These are phyloP conservation scores for Malassezia vespertilionis DNA, from an alignment of 1,284 basidiomycete genomes.

Conservation along the genomic window DNA sequence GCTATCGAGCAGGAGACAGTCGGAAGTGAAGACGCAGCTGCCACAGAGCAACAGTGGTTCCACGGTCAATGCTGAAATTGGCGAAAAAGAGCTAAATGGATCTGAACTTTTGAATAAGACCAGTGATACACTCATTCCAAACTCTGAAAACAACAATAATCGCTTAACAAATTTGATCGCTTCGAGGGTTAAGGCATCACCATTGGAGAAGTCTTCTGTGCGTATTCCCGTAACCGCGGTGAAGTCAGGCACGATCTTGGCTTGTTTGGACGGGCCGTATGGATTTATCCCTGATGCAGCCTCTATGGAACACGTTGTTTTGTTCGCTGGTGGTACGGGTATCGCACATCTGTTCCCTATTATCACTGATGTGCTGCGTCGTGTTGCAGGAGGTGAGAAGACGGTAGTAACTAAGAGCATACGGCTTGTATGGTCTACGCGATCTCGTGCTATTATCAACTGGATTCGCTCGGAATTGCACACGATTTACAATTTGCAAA, in stretches of 20 bases:
- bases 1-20: too few relatives aligned
- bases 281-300: background rate
- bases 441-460: background rate
- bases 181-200: too few relatives aligned
- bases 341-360: constrained; percentile 20
- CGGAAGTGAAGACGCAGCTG: too few relatives aligned
- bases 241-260: background rate
- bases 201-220: too few relatives aligned
- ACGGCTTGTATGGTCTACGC: constrained; percentile 6
- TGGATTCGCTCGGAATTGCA: constrained; percentile 3
- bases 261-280: background rate
- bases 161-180: too few relatives aligned
- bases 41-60: too few relatives aligned
- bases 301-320: background rate
- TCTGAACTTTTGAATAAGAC: too few relatives aligned
- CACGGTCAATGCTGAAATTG: too few relatives aligned
- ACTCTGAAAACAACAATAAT: too few relatives aligned
- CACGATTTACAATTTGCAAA: background rate
- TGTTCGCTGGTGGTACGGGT: constrained; percentile 14
- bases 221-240: too few relatives aligned
- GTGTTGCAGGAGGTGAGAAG: background rate
- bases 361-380: background rate
- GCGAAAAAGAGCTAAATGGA: too few relatives aligned
- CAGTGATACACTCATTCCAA: too few relatives aligned
- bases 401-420: background rate